Evolutionary conservation across 306 rosid genomes (phyloP), one percentile per base, ranked within the genome.

Genomic region (Nissolia schottii): DNA sequence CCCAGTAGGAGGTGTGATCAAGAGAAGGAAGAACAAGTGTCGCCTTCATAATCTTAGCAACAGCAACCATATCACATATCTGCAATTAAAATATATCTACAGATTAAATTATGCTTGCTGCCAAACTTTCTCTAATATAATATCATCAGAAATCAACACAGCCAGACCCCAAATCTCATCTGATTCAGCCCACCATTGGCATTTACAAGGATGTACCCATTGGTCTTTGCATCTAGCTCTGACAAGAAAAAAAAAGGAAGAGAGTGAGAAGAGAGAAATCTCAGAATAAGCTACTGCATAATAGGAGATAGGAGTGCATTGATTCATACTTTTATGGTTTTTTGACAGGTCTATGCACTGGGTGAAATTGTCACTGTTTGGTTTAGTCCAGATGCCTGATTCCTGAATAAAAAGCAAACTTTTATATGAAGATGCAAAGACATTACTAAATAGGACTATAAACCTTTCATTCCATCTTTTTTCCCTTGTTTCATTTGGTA

Each of bases 161-260:
- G 74, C 66, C 96, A 86, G 84, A 94, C 99, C 97, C 99, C 99
- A 89, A 94, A 94, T 88, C 99, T 94, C 99, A 94, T 94, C 93
- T 94, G 99, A 83, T 94, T 94, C 87, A 94, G 77, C 76, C 99
- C 99, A n/a, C 99, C 99, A 14, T 94, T 94, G 18, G 97, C 99
- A 86, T 91, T 94, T 67, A 89, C 78, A 66, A 94, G 89, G 83
- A 94, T 80, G 83, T 88, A 94, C 24, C 97, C 99, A 43, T 87
- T 91, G 74, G 84, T 89, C 87, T 88, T 88, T 6, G 59, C 75
- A 76, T 89, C 90, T 46, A 77, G 84, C 77, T 64, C 99, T 91
- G 89, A 59, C 68, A 45, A 14, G 1, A 45, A 77, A 60, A 46
- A 74, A 49, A 35, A 45, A 78, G 27, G 32, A 46, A 45, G 56